Evolutionary conservation across 2,329 filamentous ascomycete genomes (phyloP), one percentile per base, ranked within the genome.

Genomic region (Aspergillus glaucus): DNA sequence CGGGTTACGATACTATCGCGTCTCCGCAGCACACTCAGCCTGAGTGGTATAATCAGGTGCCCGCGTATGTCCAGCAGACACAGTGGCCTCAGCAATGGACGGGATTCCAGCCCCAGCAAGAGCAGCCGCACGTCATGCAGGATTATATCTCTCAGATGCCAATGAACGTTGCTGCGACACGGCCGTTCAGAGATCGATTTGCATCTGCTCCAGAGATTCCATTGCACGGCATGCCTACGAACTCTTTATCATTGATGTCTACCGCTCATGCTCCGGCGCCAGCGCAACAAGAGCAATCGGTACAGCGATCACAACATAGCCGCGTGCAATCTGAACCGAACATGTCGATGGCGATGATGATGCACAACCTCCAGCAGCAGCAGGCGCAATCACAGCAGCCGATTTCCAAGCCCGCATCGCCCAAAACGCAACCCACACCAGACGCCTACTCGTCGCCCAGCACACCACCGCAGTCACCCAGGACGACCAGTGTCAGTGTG

Each of bases 191-290:
- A 47, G 62, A 67, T 40, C 64, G 65, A 4, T 50, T 68, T 30
- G 62, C 59, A 4, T 68, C 65, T 14, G 64, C 64, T 5, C 65
- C 65, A 0, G 64, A 67, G 30, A 52, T 67, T 19, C 58, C 62
- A 10, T 40, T 65, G 30, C 61, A 49, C 45, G 50, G 44, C 28
- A 41, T 6, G 30, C 48, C 6, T 49, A 51, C 48, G 55, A 55
- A 22, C 50, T 48, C 21, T 57, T 54, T 40, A 51, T 55, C 15
- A 49, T 49, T 34, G 12, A 43, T 17, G 37, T 41, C 50, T 34
- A 50, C 37, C 53, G 55, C 36, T 45, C 49, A 42, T 9, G 44
- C 44, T 45, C 36, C 44, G 43, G 49, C 40, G 53, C 57, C 49
- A 48, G 57, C 28, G 50, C 48, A 53, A 56, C 47, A 54, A 55